These are phyloP conservation scores for Apiospora malaysiana DNA, from an alignment of 2,329 filamentous ascomycete species.

Conservation along the genomic window DNA sequence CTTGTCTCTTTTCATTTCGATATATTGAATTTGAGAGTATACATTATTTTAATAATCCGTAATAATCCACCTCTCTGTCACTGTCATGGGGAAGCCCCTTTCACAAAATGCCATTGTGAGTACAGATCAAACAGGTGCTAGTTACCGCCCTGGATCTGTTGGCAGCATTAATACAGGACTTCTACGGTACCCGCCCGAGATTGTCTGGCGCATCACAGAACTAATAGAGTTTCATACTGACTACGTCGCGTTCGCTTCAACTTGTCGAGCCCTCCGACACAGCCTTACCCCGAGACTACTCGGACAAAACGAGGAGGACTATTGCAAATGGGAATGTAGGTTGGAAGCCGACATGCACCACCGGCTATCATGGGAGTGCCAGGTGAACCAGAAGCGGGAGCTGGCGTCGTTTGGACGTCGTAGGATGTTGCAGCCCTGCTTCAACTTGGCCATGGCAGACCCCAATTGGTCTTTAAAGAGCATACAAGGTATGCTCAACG, in stretches of 20 bases:
- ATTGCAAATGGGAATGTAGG: not conserved
- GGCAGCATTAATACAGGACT: not conserved
- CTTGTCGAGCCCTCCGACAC: not conserved
- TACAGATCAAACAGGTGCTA: not conserved
- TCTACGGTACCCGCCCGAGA: not conserved
- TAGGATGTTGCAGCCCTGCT: not conserved
- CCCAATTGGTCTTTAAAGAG: not conserved
- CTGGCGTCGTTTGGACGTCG: not conserved
- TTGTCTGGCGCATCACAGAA: not conserved
- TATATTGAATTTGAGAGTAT: not conserved
- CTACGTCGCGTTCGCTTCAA: not conserved
- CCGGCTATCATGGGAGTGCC: not conserved
- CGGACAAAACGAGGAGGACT: not conserved
- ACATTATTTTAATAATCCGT: not conserved
- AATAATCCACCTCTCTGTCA: not conserved
- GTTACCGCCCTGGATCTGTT: not conserved
- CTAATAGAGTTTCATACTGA: not conserved
- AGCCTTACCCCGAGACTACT: not conserved
- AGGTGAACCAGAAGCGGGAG: not conserved
- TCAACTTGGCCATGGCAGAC: not conserved
- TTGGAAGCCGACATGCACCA: not conserved
- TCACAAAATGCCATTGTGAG: not conserved
- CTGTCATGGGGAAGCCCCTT: not conserved
- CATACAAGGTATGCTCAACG: not conserved
- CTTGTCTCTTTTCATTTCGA: not conserved